Conservation (phyloP, 2,329 filamentous ascomycete genomes). For the Arthrobotrys pseudoclavata region DNA sequence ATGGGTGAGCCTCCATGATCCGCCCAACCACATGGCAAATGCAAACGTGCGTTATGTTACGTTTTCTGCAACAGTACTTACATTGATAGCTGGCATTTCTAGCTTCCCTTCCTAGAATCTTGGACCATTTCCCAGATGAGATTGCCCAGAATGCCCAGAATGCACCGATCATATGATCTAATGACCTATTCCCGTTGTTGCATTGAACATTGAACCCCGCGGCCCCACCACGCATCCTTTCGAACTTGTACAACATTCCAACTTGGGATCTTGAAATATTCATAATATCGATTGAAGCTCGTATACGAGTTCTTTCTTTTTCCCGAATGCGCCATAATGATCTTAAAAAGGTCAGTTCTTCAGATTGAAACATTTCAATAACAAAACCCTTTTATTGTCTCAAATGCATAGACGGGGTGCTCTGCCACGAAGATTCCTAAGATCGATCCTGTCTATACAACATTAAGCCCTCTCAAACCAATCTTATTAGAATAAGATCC, state of each 20-base stretch:
- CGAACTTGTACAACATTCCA: slow-evolving; percentile 1
- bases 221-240: background rate
- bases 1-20: background rate
- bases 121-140: slow-evolving; percentile 17
- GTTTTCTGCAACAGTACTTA: slow-evolving; percentile 10
- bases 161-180: slow-evolving; percentile 10
- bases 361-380: slow-evolving; percentile 40
- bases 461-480: background rate
- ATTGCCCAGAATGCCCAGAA: background rate
- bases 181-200: background rate
- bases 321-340: background rate
- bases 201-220: background rate
- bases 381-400: slow-evolving; percentile 37
- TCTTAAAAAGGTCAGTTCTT: slow-evolving; percentile 3
- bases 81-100: slow-evolving; percentile 32
- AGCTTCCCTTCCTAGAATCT: slow-evolving; percentile 15
- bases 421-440: slow-evolving; percentile 10
- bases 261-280: background rate
- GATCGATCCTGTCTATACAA: background rate
- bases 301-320: background rate
- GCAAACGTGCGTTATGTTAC: slow-evolving; percentile 21
- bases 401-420: slow-evolving; percentile 17
- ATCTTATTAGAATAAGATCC: background rate
- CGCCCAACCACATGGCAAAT: slow-evolving; percentile 23
- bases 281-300: background rate